phyloP scores from a whole-genome alignment of 805 yeast genomes.

The Candida easanensis region DNA sequence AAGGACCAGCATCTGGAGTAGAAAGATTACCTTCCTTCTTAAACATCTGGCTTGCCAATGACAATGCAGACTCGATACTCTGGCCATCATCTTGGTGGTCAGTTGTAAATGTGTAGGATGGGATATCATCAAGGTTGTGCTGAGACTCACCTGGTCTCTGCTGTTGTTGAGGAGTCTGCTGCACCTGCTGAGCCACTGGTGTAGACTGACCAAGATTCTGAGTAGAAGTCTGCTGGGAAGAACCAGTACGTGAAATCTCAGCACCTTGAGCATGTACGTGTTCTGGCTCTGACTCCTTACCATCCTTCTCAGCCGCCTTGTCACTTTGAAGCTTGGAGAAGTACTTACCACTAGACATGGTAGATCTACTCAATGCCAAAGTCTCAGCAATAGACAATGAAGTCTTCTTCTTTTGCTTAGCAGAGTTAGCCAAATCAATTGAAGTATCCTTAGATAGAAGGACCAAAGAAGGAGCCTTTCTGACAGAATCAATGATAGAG shows the following conservation, averaged over 20 bases:
- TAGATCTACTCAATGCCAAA: conserved; percentile 49
- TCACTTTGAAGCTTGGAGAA: conserved; percentile 25
- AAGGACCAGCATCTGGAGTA: neutral
- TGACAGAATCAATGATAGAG: conserved; percentile 22
- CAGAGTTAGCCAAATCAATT: conserved; percentile 24
- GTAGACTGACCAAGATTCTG: neutral
- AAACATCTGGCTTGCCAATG: conserved; percentile 12
- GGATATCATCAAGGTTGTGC: no score
- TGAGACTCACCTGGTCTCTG: neutral
- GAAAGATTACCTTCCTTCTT: conserved; percentile 3
- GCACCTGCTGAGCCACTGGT: neutral
- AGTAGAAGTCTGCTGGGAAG: neutral
- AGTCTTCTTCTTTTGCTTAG: conserved; percentile 26
- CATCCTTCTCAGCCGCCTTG: conserved; percentile 4
- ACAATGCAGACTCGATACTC: conserved; percentile 10
- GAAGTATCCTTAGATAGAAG: conserved; percentile 27
- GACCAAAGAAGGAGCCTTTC: conserved; percentile 22
- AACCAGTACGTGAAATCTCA: neutral
- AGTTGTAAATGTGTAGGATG: conserved; percentile 7
- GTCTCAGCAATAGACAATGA: conserved; percentile 58
- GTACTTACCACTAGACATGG: conserved; percentile 36
- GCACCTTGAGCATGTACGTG: neutral
- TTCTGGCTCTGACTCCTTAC: conserved; percentile 1
- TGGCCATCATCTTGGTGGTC: conserved; percentile 1
- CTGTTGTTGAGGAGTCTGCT: neutral